Evolutionary conservation across 176 grass and related monocot species (phyloP), one percentile per base, ranked within the genome.

Genomic region (Secale cereale): DNA sequence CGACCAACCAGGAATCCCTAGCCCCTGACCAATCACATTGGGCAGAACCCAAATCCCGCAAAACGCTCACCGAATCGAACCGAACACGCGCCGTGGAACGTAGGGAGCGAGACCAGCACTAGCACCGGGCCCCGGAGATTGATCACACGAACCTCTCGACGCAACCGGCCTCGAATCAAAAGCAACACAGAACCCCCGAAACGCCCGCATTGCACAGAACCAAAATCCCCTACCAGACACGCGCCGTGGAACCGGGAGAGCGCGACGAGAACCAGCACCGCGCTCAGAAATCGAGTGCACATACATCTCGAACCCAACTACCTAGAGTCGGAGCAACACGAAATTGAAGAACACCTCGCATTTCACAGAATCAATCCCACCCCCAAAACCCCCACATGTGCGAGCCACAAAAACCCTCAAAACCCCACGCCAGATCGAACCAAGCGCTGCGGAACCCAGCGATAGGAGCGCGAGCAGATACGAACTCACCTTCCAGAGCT

Each of bases 61-160:
- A 41, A 10, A 77, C 31, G 10, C 19, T 57, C 54, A 7, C 54
- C 54, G 54, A 81, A 35, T 81, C 79, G 30, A 37, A 19, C 30
- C 19, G 31, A 81, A 27, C 79, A 50, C 71, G 71, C 26, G 28
- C 64, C 79, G 35, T 25, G 80, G n/a, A 37, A 82, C 80, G 10
- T 30, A 33, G 46, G 37, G 78, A 79, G 25, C 39, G 39, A 45
- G 39, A 80, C 26, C 17, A 46, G 19, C 43, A 15, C 3, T 22
- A 25, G 63, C 63, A 52, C 43, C 29, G 43, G 30, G 45, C n/a
- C 35, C 65, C 65, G 10, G 22, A 56, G 43, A 75, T 75, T 43
- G 30, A 81, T 17, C 27, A 32, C 31, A 25, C 46, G n/a, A 39
- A 48, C 72, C 5, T 1, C 43, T 30, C 71, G 17, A 76, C 11